Conservation (phyloP, 2,329 filamentous ascomycete species). For the Penicillium sp. region DNA sequence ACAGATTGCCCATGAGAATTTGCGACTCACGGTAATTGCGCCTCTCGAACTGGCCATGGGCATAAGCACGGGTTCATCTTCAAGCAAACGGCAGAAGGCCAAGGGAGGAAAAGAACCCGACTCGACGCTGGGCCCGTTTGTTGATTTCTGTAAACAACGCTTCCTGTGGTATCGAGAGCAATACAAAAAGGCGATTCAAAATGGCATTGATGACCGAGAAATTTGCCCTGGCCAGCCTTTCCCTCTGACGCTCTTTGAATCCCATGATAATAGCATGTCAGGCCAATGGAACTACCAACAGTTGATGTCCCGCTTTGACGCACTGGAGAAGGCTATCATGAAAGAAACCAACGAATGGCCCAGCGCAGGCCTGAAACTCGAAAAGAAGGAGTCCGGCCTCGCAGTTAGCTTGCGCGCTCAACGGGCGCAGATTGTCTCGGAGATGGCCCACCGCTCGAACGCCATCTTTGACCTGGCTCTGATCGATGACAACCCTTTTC, state of each 20-base stretch:
- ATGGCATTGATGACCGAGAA: neutral
- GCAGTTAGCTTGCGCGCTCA: slow-evolving; percentile 81
- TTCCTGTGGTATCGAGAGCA: slow-evolving; percentile 96
- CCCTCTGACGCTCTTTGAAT: slow-evolving; percentile 85
- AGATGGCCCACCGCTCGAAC: slow-evolving; percentile 69
- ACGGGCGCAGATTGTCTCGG: slow-evolving; percentile 76
- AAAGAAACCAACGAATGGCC: slow-evolving; percentile 73
- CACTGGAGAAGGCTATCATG: slow-evolving; percentile 52
- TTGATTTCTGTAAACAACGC: slow-evolving; percentile 83
- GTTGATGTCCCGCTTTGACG: slow-evolving; percentile 66
- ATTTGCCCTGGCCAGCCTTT: slow-evolving; percentile 51
- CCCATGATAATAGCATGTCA: slow-evolving; percentile 74
- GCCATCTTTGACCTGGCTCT: slow-evolving; percentile 74
- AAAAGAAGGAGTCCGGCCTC: slow-evolving; percentile 68
- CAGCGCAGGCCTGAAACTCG: slow-evolving; percentile 62
- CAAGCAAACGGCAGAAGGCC: neutral
- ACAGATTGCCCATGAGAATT: slow-evolving; percentile 85
- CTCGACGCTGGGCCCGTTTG: slow-evolving; percentile 65
- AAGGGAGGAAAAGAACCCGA: neutral
- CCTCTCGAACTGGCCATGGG: slow-evolving; percentile 77
- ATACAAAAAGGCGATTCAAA: slow-evolving; percentile 71
- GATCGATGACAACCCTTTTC: slow-evolving; percentile 79
- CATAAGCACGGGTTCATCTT: slow-evolving; percentile 41
- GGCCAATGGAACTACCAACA: slow-evolving; percentile 80
- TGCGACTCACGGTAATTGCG: slow-evolving; percentile 83